Evolutionary conservation across 2,329 filamentous ascomycete species (phyloP).

Genomic region (Aureobasidium sp.): DNA sequence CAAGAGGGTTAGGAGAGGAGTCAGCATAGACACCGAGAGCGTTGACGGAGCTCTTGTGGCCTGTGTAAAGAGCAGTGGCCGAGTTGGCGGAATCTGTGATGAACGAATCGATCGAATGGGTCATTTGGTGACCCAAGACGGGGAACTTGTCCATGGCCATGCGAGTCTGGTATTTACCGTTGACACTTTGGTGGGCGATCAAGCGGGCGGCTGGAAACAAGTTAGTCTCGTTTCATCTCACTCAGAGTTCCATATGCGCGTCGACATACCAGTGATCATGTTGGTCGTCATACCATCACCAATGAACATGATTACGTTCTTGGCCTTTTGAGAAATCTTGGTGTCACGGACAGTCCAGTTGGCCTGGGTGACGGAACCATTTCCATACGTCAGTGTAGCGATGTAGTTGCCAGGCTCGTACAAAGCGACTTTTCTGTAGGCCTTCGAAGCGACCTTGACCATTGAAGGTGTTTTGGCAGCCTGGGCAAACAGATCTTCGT

Average conservation of each 20-base stretch:
- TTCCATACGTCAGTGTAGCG: slow-evolving; percentile 70
- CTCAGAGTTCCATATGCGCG: not conserved
- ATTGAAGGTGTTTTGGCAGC: slow-evolving; percentile 62
- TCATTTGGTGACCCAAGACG: slow-evolving; percentile 79
- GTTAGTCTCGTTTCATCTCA: slow-evolving; percentile 24
- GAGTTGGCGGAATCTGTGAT: slow-evolving; percentile 85
- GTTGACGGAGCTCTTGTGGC: slow-evolving; percentile 79
- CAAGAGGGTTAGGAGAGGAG: slow-evolving; percentile 63
- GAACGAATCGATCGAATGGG: slow-evolving; percentile 75
- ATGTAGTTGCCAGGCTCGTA: slow-evolving; percentile 74
- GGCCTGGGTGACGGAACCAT: slow-evolving; percentile 62
- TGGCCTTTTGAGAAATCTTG: slow-evolving; percentile 63
- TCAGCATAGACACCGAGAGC: slow-evolving; percentile 76
- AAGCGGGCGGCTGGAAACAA: slow-evolving; percentile 61
- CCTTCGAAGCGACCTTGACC: slow-evolving; percentile 74
- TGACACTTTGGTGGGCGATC: slow-evolving; percentile 74
- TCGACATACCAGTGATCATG: slow-evolving; percentile 53
- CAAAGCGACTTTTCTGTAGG: slow-evolving; percentile 67
- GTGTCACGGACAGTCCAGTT: slow-evolving; percentile 71
- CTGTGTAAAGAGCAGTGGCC: slow-evolving; percentile 71
- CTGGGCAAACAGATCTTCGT: slow-evolving; percentile 71
- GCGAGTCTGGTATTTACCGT: slow-evolving; percentile 71
- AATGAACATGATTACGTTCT: slow-evolving; percentile 82
- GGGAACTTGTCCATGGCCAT: slow-evolving; percentile 74
- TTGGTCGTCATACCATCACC: slow-evolving; percentile 65